Evolutionary conservation across 2,329 filamentous ascomycete species (phyloP), one percentile per base, ranked within the genome.

Genomic region (Trichophyton verrucosum): DNA sequence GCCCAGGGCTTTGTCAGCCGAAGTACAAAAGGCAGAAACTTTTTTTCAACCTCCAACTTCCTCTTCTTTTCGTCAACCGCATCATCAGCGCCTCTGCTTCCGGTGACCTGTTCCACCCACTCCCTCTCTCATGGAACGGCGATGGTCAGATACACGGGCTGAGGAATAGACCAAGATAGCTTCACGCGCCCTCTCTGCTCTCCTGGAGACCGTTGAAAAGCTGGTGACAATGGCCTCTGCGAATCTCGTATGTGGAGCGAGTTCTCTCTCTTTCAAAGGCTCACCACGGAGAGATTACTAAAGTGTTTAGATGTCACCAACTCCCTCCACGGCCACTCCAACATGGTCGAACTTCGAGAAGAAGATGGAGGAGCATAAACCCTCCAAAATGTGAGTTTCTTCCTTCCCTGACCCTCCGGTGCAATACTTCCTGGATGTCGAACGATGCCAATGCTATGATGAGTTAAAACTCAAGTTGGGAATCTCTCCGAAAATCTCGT

Each of bases 401-500:
- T 61, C 59, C 49, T 15, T 20, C 46, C 46, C 46, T 20, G 9
- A 55, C 9, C 51, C 27, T 17, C 15, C 9, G n/a, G 13, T 24
- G n/a, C 24, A 56, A 56, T 62, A 46, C 36, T 17, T 20, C 61
- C 59, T 13, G 53, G 58, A 61, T 60, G 30, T 61, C 9, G 9
- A 38, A 38, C 63, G 55, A 70, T 60, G 58, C 36, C 60, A 55
- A 64, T 69, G 70, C 79, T 84, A 95, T 95, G 91, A 95, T 89
- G 83, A 72, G 80, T 81, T 64, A 78, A 78, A 81, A 86, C 86
- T 89, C 86, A 95, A 96, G 83, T 85, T 99, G 94, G 94, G 94
- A 99, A 99, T 99, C 94, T 99, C 95, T 99, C 94, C 88, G 89
- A 97, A 89, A 84, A 77, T 74, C 66, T 68, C 76, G 82, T 99